These are phyloP conservation scores for Letharia columbiana DNA, from an alignment of 495 filamentous ascomycete genomes.

Conservation along the genomic window DNA sequence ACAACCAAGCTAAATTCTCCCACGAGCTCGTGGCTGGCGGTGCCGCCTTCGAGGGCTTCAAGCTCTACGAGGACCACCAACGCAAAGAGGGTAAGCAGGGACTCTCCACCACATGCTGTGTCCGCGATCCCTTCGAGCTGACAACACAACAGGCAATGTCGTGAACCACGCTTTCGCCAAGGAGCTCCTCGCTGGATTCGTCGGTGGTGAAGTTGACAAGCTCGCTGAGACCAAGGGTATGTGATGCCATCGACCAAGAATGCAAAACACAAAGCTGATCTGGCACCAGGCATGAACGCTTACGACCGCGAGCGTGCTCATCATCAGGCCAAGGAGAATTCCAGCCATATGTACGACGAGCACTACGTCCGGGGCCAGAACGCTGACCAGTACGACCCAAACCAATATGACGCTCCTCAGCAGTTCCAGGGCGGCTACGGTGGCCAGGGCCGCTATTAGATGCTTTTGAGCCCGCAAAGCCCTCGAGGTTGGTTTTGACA, in stretches of 20 bases:
- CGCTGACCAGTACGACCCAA: conserved; percentile 39
- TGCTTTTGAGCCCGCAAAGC: neutral
- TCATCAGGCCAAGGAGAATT: conserved; percentile 56
- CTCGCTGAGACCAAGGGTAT: conserved; percentile 66
- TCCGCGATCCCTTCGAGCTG: neutral
- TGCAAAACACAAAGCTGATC: neutral
- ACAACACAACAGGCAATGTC: conserved; percentile 47
- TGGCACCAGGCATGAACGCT: conserved; percentile 41
- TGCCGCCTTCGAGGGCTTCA: conserved; percentile 72
- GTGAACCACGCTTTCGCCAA: conserved; percentile 70
- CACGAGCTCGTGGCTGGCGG: conserved; percentile 70
- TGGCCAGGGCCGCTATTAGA: neutral
- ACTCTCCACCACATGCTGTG: neutral
- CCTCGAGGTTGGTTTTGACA: neutral
- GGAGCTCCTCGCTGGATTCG: conserved; percentile 62
- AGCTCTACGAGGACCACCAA: conserved; percentile 69
- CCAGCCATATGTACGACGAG: conserved; percentile 55
- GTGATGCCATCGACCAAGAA: neutral
- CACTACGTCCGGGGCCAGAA: conserved; percentile 39
- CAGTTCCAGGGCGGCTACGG: conserved; percentile 14
- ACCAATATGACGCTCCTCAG: conserved; percentile 32
- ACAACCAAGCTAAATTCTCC: conserved; percentile 53
- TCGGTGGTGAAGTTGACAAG: conserved; percentile 69
- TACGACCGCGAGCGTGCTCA: conserved; percentile 59
- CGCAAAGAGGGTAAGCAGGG: conserved; percentile 53